phyloP scores from a whole-genome alignment of 2,329 filamentous ascomycete genomes.

The Aspergillus pseudotamarii region DNA sequence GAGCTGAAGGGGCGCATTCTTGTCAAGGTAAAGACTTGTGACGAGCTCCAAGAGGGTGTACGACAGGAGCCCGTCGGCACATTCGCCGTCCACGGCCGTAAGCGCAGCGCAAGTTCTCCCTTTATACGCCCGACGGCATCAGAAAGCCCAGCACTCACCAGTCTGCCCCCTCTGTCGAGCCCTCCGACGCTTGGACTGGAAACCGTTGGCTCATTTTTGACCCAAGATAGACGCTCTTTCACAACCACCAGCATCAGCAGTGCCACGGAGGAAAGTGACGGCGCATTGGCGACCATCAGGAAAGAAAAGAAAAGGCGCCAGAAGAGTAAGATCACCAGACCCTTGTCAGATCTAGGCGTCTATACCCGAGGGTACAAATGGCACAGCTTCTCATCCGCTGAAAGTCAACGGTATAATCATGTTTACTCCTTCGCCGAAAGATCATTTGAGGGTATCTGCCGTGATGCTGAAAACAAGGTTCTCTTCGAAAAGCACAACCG shows the following conservation, averaged over 20 bases:
- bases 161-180: conserved; percentile 54
- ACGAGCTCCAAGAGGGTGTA: conserved; percentile 53
- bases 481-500: conserved; percentile 88
- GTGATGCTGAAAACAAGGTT: conserved; percentile 73
- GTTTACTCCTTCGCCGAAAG: conserved; percentile 94
- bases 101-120: conserved; percentile 77
- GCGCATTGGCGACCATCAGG: conserved; percentile 51
- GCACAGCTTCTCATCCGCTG: conserved; percentile 72
- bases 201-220: conserved; percentile 46
- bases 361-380: conserved; percentile 80
- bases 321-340: conserved; percentile 81
- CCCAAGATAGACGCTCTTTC: conserved; percentile 56
- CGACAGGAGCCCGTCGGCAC: conserved; percentile 44
- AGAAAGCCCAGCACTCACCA: conserved; percentile 59
- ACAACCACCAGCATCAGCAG: conserved; percentile 59
- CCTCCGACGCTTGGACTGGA: conserved; percentile 56
- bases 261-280: conserved; percentile 78
- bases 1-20: conserved; percentile 81
- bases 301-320: conserved; percentile 64
- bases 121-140: conserved; percentile 65
- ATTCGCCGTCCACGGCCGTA: conserved; percentile 45
- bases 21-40: conserved; percentile 90
- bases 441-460: conserved; percentile 79
- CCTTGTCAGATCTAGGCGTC: conserved; percentile 83
- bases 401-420: conserved; percentile 88